Evolutionary conservation across 2,329 filamentous ascomycete genomes (phyloP), one percentile per base, ranked within the genome.

Genomic region (Aspergillus aculeatinus): DNA sequence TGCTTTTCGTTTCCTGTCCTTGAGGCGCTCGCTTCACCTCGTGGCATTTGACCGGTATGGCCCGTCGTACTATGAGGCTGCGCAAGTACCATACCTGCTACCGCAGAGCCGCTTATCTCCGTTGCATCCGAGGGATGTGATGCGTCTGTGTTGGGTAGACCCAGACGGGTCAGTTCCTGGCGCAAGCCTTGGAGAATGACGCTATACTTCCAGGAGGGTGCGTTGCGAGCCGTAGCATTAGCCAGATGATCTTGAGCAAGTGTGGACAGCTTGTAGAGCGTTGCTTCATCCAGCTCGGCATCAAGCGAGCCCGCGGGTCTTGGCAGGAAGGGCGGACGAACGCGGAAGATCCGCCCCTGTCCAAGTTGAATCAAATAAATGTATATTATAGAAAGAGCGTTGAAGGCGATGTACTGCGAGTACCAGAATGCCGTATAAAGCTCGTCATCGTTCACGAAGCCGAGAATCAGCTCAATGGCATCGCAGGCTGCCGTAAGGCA

Each of bases 351-450:
- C 2, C 65, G 60, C 5, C 57, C 60, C 31, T 59, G 55, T 21
- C 55, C 53, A 12, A 63, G 60, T 25, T 67, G 60, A 2, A 66
- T 67, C 9, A 67, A 49, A 29, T 62, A 66, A 3, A 67, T 35
- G 48, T 69, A 69, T 2, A 67, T 61, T 6, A 67, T 65, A 1
- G 67, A 69, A 11, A 68, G 16, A 12, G 67, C 66, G 12, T 68
- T 68, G 55, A 69, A 68, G 1, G 67, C 61, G 14, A 69, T 67
- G 14, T 69, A 69, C 51, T 69, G 67, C 1, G 67, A 67, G 16
- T 66, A 69, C 67, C 67, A 69, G 21, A 69, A 69, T 2, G 66
- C 60, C 1, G 60, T 63, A n/a, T 66, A 68, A 10, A 69, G 48
- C 16, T 67, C 61, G 10, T 65, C 63, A 3, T 67, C 67, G 5